A percentile compares a stretch with the other conserved stretches of the same genome.
Conservation (phyloP, 1,284 basidiomycete species). For the Apiotrichum siamense region DNA sequence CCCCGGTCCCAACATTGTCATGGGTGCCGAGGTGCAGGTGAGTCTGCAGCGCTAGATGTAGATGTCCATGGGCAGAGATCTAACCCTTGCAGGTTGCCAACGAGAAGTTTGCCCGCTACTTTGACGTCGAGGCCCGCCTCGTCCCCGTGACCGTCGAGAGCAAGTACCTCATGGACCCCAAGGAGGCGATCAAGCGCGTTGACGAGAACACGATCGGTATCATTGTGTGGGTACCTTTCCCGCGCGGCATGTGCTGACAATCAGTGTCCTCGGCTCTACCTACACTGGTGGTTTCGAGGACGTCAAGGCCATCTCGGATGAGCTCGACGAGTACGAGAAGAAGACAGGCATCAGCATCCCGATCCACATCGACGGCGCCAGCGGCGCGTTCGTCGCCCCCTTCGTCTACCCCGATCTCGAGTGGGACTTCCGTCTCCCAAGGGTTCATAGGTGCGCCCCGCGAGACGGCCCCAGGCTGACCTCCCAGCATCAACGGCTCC, state of each 20-base stretch:
- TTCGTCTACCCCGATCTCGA: conserved; percentile 56
- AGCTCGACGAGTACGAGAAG: conserved; percentile 79
- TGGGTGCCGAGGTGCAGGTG: conserved; percentile 67
- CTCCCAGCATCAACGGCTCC: conserved; percentile 53
- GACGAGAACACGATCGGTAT: conserved; percentile 70
- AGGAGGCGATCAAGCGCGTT: conserved; percentile 76
- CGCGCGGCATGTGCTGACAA: background rate
- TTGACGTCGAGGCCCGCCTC: conserved; percentile 52
- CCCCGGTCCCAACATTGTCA: conserved; percentile 57
- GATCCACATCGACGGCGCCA: conserved; percentile 62
- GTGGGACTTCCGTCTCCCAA: conserved; percentile 82
- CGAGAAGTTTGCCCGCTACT: conserved; percentile 72
- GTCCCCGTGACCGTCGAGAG: conserved; percentile 45
- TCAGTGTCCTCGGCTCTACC: conserved; percentile 53
- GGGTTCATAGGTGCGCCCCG: conserved; percentile 58
- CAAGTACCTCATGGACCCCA: conserved; percentile 74
- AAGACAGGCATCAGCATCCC: conserved; percentile 71
- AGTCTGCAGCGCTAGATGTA: background rate
- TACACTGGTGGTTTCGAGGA: conserved; percentile 93
- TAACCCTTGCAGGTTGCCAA: conserved; percentile 49
- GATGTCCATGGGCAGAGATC: background rate
- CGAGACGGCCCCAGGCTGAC: background rate
- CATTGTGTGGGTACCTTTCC: conserved; percentile 24
- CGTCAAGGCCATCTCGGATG: conserved; percentile 76
- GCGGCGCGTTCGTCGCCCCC: conserved; percentile 72